Evolutionary conservation across 1,284 basidiomycete species (phyloP).

Genomic region (Microbotryum lychnidis-dioicae): DNA sequence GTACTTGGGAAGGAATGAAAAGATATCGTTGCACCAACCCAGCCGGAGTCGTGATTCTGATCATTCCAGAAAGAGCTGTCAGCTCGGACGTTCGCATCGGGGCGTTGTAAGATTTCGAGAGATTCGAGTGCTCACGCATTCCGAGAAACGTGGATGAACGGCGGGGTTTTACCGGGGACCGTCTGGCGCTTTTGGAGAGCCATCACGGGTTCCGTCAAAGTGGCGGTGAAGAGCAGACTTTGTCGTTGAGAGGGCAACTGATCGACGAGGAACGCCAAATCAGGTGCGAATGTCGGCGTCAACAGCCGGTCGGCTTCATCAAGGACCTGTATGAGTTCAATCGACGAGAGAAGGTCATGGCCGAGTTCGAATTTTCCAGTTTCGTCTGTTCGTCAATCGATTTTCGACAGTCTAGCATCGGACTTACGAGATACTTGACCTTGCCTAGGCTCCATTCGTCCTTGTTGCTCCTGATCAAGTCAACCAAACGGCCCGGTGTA

Average conservation of each 20-base stretch:
- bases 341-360: background rate
- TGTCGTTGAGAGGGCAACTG: conserved; percentile 77
- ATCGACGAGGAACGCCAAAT: conserved; percentile 70
- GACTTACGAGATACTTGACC: conserved; percentile 71
- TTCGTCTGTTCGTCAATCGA: too few relatives aligned
- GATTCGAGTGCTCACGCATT: conserved; percentile 51
- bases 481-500: conserved; percentile 90
- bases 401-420: background rate
- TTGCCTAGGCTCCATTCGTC: conserved; percentile 76
- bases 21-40: conserved; percentile 82
- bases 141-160: conserved; percentile 77
- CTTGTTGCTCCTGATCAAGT: conserved; percentile 66
- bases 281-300: conserved; percentile 80
- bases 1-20: conserved; percentile 87
- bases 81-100: too few relatives aligned
- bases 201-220: conserved; percentile 80
- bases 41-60: conserved; percentile 71
- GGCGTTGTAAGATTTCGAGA: too few relatives aligned
- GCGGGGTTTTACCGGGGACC: conserved; percentile 69
- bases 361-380: background rate
- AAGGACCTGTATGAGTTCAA: conserved; percentile 54
- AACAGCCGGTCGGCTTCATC: conserved; percentile 95
- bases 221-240: conserved; percentile 95
- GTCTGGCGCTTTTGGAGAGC: conserved; percentile 65
- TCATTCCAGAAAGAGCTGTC: background rate